Evolutionary conservation across 257 asterid genomes (phyloP).

Genomic region (Thymus mandschuricus): DNA sequence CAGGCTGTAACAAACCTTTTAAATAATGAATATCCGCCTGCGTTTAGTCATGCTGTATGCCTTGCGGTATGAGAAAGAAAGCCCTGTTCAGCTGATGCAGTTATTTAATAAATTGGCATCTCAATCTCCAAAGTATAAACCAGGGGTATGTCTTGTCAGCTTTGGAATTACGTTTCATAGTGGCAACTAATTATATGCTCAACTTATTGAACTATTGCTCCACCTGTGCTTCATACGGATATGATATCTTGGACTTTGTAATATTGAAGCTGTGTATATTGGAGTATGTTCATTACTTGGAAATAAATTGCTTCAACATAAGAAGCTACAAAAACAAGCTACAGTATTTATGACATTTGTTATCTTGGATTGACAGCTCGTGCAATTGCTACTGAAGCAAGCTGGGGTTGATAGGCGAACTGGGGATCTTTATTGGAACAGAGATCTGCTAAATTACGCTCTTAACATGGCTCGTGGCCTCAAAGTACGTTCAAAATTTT

Average conservation of each 20-base stretch:
- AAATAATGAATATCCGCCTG: constrained; percentile 70
- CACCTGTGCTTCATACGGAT: neutral
- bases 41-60: constrained; percentile 97
- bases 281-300: neutral
- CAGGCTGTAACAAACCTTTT: constrained; percentile 94
- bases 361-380: constrained; percentile 67
- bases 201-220: constrained; percentile 2
- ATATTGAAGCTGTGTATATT: neutral
- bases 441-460: constrained; percentile 86
- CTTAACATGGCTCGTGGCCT: constrained; percentile 99
- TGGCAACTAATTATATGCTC: constrained; percentile 21
- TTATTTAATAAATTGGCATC: constrained; percentile 94
- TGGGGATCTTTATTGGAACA: constrained; percentile 95
- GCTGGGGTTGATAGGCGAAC: constrained; percentile 95
- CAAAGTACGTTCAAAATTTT: constrained; percentile 53
- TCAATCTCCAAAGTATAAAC: constrained; percentile 89
- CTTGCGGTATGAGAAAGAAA: constrained; percentile 94
- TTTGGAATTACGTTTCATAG: neutral
- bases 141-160: constrained; percentile 68
- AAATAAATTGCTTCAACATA: neutral
- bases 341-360: constrained; percentile 24
- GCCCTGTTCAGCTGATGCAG: constrained; percentile 98
- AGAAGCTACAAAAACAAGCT: neutral
- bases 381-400: constrained; percentile 92
- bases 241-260: neutral